Base-by-base conservation (phyloP, 2,329 filamentous ascomycete genomes). In the Daldinia sp. region DNA sequence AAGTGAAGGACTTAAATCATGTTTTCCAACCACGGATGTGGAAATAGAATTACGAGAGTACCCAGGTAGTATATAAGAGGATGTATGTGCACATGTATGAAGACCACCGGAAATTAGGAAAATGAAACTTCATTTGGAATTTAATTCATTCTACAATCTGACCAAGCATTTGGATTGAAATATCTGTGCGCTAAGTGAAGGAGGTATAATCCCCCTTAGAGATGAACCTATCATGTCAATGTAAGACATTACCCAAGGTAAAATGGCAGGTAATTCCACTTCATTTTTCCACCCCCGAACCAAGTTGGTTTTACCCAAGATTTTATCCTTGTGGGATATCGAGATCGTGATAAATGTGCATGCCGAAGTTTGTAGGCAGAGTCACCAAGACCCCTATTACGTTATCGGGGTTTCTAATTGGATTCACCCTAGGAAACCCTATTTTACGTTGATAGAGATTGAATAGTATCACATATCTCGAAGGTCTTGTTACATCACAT, bases 231-330 rank as follows among this genome's bases (percentile, higher is more conserved):
- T 15, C 20, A 37, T 35, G 30, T 20, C 51, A 54, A 37, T 37
- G 10, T 23, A 39, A 54, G 51, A 54, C 51, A 54, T 54, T 26
- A 20, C 6, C 5, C 9, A 37, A 54, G 26, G 20, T 10, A 9
- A 18, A 37, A 39, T 54, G 51, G 18, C 18, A 26, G 9, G 13
- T 10, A 54, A 54, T 54, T 54, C 50, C 30, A 37, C 50, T 23
- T 26, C 15, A 50, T 15, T 23, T 30, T 12, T 50, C 30, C n/a
- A n/a, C n/a, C 30, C 15, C 9, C 13, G 5, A 9, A 50, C 7
- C 4, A 30, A 2, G 13, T 26, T 18, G n/a, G 28, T 51, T 33
- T 33, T 7, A 51, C 46, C 18, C 10, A 18, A 51, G 0, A 33
- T 3, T 15, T n/a, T 3, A 28, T 48, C 26, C 26, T 12, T 12